Base-by-base conservation (phyloP, 129 eudicot genomes). In the Pulicaria dysenterica region DNA sequence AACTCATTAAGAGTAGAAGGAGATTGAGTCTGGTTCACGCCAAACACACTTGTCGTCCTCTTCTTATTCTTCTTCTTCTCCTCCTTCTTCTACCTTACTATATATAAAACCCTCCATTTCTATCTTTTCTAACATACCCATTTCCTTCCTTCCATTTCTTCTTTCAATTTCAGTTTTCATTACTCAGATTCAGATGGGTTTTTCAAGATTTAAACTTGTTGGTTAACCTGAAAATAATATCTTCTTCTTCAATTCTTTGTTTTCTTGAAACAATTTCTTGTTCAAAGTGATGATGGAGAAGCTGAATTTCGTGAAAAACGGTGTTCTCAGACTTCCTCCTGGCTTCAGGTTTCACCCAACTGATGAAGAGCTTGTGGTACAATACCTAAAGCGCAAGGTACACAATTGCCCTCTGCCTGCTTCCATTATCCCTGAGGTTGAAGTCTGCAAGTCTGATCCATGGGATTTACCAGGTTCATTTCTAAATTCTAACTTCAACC, bases 21-120 rank as follows among this genome's bases (percentile, higher is more conserved):
- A 72, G 84, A 83, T 87, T 86, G 96, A 90, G 96, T 90, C 83
- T 80, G 9, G 76, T 80, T 86, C 79, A 90, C 93, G 96, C 93
- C 84, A 89, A 77, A 64, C 71, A 46, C 64, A 34, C 63, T 69
- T 76, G 72, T 72, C 68, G 59, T 59, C 75, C 36, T 47, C 31
- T 80, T 82, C 83, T 75, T 82, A 74, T 34, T 44, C 45, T n/a
- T 47, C 31, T 80, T 82, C 83, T 75, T 82, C 77, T 34, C 17
- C 45, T n/a, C 31, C 64, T 37, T 43, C 61, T 67, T 64, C 72
- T 55, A 42, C 31, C 31, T 63, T 72, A 53, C 76, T 75, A 65
- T 72, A 71, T 12, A 61, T 17, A 81, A 80, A 79, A 60, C 49
- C 80, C 81, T 48, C 85, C 43, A 77, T 79, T 85, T 69, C 82